These are phyloP conservation scores for Crithidia mellificae DNA, from an alignment of 208 protist genomes.

Conservation along the genomic window DNA sequence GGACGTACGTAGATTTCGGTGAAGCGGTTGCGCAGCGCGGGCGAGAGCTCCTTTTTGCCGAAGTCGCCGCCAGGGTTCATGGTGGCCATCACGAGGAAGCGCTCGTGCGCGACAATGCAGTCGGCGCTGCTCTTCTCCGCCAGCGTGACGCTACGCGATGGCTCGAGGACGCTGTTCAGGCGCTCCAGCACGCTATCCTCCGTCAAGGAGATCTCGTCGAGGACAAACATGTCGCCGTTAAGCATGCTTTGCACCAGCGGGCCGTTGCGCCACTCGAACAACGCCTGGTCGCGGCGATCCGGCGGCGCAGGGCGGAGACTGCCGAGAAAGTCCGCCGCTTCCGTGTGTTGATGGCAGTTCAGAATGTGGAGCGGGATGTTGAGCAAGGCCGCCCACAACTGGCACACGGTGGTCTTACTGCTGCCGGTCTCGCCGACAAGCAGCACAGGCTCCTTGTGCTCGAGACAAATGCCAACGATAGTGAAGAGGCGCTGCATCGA, in stretches of 20 bases:
- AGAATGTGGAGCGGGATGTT: slow-evolving; percentile 93
- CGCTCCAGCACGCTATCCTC: slow-evolving; percentile 99
- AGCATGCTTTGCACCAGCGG: slow-evolving; percentile 99
- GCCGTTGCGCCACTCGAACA: slow-evolving; percentile 99
- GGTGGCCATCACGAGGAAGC: slow-evolving; percentile 98
- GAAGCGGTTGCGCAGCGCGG: slow-evolving; percentile 99
- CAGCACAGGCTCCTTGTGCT: slow-evolving; percentile 96
- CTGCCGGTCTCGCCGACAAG: slow-evolving; percentile 99
- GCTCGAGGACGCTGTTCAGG: slow-evolving; percentile 99
- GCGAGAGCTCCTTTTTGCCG: slow-evolving; percentile 99
- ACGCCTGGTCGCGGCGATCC: slow-evolving; percentile 65
- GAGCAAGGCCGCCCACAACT: slow-evolving; percentile 93
- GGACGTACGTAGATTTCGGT: slow-evolving; percentile 99
- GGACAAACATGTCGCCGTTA: slow-evolving; percentile 97
- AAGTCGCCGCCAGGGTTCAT: slow-evolving; percentile 99
- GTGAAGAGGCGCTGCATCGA: slow-evolving; percentile 96
- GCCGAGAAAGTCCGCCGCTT: slow-evolving; percentile 99
- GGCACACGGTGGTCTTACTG: slow-evolving; percentile 98
- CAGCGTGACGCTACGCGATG: slow-evolving; percentile 93
- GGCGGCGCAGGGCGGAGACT: slow-evolving; percentile 85
- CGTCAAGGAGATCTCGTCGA: slow-evolving; percentile 99
- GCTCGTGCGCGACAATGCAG: slow-evolving; percentile 77
- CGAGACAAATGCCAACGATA: slow-evolving; percentile 94
- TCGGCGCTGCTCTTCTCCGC: slow-evolving; percentile 96
- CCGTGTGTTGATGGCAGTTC: slow-evolving; percentile 99